These are phyloP conservation scores for Elaphomyces granulatus DNA, from an alignment of 495 filamentous ascomycete genomes.

Conservation along the genomic window DNA sequence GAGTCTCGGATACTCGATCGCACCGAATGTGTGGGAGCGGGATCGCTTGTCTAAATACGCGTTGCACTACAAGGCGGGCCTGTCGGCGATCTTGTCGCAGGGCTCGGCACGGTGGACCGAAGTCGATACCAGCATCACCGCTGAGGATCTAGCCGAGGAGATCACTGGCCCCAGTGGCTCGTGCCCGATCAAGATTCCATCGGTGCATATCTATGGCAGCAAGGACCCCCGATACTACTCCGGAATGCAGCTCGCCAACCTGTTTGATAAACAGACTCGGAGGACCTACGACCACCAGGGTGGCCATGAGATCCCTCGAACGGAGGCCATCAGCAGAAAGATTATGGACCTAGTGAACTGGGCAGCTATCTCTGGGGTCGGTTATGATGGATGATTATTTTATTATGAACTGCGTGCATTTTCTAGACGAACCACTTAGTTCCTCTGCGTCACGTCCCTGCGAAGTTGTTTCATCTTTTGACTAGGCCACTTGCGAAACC, in stretches of 20 bases:
- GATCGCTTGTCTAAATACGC: slow-evolving; percentile 18
- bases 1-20: slow-evolving; percentile 36
- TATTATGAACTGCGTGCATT: background rate
- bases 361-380: slow-evolving; percentile 8
- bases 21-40: slow-evolving; percentile 25
- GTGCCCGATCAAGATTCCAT: slow-evolving; percentile 40
- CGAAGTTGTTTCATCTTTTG: slow-evolving; percentile 3
- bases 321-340: slow-evolving; percentile 15
- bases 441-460: no score
- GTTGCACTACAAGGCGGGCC: slow-evolving; percentile 16
- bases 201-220: slow-evolving; percentile 45
- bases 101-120: slow-evolving; percentile 20
- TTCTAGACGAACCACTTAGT: slow-evolving; percentile 2
- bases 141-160: slow-evolving; percentile 34
- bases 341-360: slow-evolving; percentile 29
- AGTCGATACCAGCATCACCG: slow-evolving; percentile 27
- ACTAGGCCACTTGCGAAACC: background rate
- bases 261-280: slow-evolving; percentile 34
- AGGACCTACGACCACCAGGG: slow-evolving; percentile 40
- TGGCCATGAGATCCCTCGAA: slow-evolving; percentile 41
- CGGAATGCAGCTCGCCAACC: slow-evolving; percentile 38
- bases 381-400: slow-evolving; percentile 3
- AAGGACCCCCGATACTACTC: slow-evolving; percentile 43
- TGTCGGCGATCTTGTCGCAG: slow-evolving; percentile 15
- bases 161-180: slow-evolving; percentile 22